Evolutionary conservation across 2,329 filamentous ascomycete species (phyloP), one percentile per base, ranked within the genome.

Genomic region (Epichloe sp.): DNA sequence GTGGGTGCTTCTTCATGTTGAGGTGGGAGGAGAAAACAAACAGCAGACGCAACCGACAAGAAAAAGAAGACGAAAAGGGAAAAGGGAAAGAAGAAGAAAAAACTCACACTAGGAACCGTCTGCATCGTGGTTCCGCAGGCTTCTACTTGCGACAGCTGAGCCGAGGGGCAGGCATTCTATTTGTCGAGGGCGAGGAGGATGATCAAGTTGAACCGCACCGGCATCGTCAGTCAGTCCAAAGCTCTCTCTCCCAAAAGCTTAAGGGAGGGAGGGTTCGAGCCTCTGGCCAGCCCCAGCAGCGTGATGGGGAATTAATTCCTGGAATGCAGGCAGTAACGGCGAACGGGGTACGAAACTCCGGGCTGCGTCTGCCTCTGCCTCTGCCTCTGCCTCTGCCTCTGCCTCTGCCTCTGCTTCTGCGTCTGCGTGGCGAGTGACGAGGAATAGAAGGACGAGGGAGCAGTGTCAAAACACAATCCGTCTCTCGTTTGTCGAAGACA

Each of bases 31-130:
- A 26, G 23, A 26, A 7, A 26, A 21, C 14, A 38, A 38, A 38
- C 5, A 38, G 36, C 12, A 38, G 15, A 14, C 36, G 15, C 14
- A 14, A 14, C 5, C 14, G 14, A 5, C 36, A 34, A 34, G 35
- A 10, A 23, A 44, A 8, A 23, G 6, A 38, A 38, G 21, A 44
- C 7, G 21, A 43, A 12, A 43, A 26, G n/a, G 21, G 3, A 41
- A 23, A 21, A 14, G 10, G 21, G 5, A 17, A n/a, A 34, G 15
- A 8, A 48, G 44, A 42, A 8, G 35, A 14, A 36, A 5, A 36
- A 63, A 71, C 70, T 68, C 67, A 73, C 70, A 65, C 68, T 72
- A 60, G 74, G 73, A 68, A 77, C 70, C 59, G 74, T 70, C 71
- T 77, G 74, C 74, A 77, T 77, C 62, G 63, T 73, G 40, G 41